phyloP scores from a whole-genome alignment of 1,284 basidiomycete species.

The Moesziomyces sp. region DNA sequence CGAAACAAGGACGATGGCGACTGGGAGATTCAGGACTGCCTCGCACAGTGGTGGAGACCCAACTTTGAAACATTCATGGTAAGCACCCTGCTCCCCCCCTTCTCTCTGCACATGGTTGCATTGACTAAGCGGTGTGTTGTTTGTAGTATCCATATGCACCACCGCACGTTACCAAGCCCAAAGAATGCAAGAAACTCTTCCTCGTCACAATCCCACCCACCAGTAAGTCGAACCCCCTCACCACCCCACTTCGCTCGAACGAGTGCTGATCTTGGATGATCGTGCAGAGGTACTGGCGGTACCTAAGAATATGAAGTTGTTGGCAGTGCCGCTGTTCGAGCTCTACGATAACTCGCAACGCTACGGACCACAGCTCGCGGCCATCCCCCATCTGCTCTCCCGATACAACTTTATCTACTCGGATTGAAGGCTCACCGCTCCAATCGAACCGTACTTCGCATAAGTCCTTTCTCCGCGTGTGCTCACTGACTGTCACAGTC shows the following conservation, averaged over 20 bases:
- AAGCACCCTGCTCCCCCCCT: slow-evolving; percentile 64
- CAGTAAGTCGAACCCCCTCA: slow-evolving; percentile 73
- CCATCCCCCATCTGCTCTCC: slow-evolving; percentile 91
- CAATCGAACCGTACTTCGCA: neutral
- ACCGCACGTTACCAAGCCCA: slow-evolving; percentile 94
- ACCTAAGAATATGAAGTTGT: slow-evolving; percentile 97
- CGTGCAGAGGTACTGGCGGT: slow-evolving; percentile 88
- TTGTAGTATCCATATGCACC: slow-evolving; percentile 93
- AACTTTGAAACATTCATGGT: slow-evolving; percentile 99
- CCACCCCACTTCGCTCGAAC: too few species aligned
- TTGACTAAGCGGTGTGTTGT: neutral
- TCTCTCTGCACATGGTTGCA: too few species aligned
- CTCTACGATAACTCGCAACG: slow-evolving; percentile 94
- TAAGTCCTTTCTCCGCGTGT: neutral
- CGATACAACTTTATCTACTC: slow-evolving; percentile 73
- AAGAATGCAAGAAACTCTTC: slow-evolving; percentile 97
- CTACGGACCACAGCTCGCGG: slow-evolving; percentile 90
- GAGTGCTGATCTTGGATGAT: too few species aligned
- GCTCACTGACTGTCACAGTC: neutral
- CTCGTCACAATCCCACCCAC: slow-evolving; percentile 92
- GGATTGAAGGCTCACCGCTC: slow-evolving; percentile 12
- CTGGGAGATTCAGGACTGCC: slow-evolving; percentile 93
- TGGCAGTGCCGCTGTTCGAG: slow-evolving; percentile 90
- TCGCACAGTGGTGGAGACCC: slow-evolving; percentile 96
- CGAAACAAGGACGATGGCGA: slow-evolving; percentile 79